A percentile compares a stretch with the other conserved stretches of the same genome.
Conservation (phyloP, 2,329 filamentous ascomycete species). For the Sporothrix mexicana region DNA sequence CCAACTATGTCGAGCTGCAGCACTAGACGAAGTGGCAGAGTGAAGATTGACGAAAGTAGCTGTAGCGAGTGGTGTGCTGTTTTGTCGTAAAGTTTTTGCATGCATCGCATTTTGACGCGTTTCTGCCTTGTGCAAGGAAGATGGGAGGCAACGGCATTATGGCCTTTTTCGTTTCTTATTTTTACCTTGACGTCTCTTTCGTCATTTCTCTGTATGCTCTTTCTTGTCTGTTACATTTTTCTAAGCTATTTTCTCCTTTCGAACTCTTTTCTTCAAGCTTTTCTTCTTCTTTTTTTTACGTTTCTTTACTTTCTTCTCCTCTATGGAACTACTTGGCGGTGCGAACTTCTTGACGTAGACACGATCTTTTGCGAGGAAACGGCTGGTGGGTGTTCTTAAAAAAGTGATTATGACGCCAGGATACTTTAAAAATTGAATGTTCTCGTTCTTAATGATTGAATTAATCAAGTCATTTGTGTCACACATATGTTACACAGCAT, state of each 20-base stretch:
- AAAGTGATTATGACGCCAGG: not conserved
- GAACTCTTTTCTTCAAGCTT: constrained; percentile 13
- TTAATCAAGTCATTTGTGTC: too few relatives aligned
- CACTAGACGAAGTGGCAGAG: constrained; percentile 29
- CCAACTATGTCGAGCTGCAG: constrained; percentile 70
- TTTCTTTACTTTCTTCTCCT: not conserved
- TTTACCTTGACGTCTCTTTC: not conserved
- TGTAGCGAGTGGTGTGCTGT: not conserved
- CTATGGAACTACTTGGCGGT: not conserved
- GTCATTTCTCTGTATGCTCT: not conserved
- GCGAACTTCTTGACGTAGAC: not conserved
- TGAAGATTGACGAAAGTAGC: not conserved
- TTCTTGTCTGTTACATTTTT: constrained; percentile 1
- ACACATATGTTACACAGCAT: too few relatives aligned
- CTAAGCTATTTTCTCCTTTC: not conserved
- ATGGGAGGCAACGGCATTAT: constrained; percentile 9
- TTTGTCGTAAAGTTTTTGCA: not conserved
- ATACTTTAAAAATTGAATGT: not conserved
- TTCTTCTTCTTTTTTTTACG: constrained; percentile 2
- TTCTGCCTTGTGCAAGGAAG: not conserved
- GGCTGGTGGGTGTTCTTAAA: not conserved
- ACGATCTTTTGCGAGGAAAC: not conserved
- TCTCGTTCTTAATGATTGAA: not conserved
- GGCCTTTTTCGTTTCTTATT: not conserved
- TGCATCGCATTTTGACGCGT: not conserved